phyloP scores from a whole-genome alignment of 331 rosid genomes.

The Rosa hybrid region DNA sequence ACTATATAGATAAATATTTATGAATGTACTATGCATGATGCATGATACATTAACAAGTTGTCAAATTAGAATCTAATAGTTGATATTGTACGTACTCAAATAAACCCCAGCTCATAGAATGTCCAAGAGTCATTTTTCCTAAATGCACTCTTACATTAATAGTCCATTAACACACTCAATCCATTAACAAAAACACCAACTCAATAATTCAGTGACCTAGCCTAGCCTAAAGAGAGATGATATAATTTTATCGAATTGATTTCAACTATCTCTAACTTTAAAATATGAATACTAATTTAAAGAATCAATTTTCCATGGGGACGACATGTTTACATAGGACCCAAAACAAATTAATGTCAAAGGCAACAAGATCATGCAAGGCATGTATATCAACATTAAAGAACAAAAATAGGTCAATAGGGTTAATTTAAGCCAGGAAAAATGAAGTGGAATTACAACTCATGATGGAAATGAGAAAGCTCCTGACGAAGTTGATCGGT shows the following conservation, averaged over 20 bases:
- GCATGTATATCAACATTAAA: background rate
- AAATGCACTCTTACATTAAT: background rate
- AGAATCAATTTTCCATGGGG: background rate
- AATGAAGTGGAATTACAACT: background rate
- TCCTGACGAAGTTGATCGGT: background rate
- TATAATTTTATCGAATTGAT: no score
- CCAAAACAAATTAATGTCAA: background rate
- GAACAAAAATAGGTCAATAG: no score
- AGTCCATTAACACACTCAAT: background rate
- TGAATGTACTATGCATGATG: background rate
- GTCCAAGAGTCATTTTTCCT: slow-evolving; percentile 10
- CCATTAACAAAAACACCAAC: background rate
- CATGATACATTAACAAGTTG: background rate
- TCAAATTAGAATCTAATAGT: background rate
- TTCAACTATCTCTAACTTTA: background rate
- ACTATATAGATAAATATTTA: background rate
- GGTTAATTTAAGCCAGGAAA: background rate
- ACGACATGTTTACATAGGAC: background rate
- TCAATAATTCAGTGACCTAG: background rate
- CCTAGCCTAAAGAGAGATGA: background rate
- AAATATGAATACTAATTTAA: background rate
- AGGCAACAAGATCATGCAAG: background rate
- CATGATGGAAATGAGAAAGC: background rate
- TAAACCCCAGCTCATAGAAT: background rate
- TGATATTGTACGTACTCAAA: background rate